Base-by-base conservation (phyloP, 192 early-diverging fungal species). In the Dimargaris xerosporica region DNA sequence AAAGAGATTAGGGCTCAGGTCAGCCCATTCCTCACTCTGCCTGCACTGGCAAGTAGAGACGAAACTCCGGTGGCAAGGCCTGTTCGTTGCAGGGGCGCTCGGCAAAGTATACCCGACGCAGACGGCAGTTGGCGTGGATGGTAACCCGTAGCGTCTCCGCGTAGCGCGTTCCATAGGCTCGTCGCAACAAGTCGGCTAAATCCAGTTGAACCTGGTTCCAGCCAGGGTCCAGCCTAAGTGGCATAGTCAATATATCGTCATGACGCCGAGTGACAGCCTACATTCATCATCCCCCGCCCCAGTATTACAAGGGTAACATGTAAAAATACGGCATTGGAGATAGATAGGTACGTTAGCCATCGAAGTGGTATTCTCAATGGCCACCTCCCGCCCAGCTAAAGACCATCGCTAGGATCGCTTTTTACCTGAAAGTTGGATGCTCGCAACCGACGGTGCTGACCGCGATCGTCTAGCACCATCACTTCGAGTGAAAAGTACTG, bases 131-230 rank as follows among this genome's bases (percentile, higher is more conserved):
- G 56, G 91, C 91, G 69, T 94, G 90, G 47, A 94, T 83, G 62
- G 88, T 88, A 44, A 94, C 87, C 55, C 91, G 75, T 25, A 86
- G 73, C 0, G 90, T 92, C 69, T 94, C 91, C 54, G 80, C 81
- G 67, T 89, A 91, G 62, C 84, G 77, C 19, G 90, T 90, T 9
- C 89, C 90, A 68, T 90, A 94, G 11, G 88, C 90, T 17, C 85
- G 78, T 46, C 85, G 78, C 5, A 85, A 84, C 68, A 88, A 89
- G 68, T 91, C 89, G 4, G 82, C 83, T 63, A 94, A 68, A 65
- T 94, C 85, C 65, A 94, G 80, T 65, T 85, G 83, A 55, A 94
- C 87, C 69, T 92, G 91, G 70, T 94, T 94, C 91, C 91, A 94
- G 19, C 89, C 91, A 65, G 88, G 81, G 65, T 91, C 90, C 45